phyloP scores from a whole-genome alignment of 1,139 yeast species.

The Sugiyamaella sp. region DNA sequence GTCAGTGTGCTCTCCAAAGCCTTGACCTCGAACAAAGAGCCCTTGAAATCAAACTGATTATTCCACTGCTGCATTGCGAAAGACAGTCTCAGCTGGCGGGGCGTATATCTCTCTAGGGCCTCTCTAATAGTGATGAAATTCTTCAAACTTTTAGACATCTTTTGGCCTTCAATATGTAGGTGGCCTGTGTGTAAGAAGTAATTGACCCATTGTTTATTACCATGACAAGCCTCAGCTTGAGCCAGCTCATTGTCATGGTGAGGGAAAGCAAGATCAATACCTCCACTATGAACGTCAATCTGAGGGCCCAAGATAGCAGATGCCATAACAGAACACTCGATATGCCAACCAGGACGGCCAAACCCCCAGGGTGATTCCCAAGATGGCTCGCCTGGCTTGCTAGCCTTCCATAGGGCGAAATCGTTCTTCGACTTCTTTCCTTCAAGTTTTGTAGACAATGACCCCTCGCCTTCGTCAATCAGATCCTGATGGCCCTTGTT shows the following conservation, averaged over 20 bases:
- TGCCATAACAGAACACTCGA: slow-evolving; percentile 99
- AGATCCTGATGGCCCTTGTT: slow-evolving; percentile 85
- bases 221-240: slow-evolving; percentile 91
- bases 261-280: slow-evolving; percentile 97
- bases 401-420: slow-evolving; percentile 95
- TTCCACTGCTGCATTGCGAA: slow-evolving; percentile 95
- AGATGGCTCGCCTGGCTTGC: slow-evolving; percentile 96
- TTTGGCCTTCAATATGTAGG: slow-evolving; percentile 96
- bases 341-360: slow-evolving; percentile 99
- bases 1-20: slow-evolving; percentile 71
- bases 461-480: slow-evolving; percentile 95
- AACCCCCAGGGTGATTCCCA: slow-evolving; percentile 97
- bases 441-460: slow-evolving; percentile 57
- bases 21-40: slow-evolving; percentile 73
- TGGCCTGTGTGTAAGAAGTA: slow-evolving; percentile 97
- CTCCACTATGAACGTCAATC: slow-evolving; percentile 97
- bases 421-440: slow-evolving; percentile 78
- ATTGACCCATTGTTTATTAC: slow-evolving; percentile 92
- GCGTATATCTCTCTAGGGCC: slow-evolving; percentile 68
- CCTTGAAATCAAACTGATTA: slow-evolving; percentile 88
- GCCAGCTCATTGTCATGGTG: slow-evolving; percentile 99
- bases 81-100: slow-evolving; percentile 86
- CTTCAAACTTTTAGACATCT: slow-evolving; percentile 93
- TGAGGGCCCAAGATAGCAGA: slow-evolving; percentile 78
- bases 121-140: slow-evolving; percentile 94